These are phyloP conservation scores for Chaetomidium leptoderma DNA, from an alignment of 495 filamentous ascomycete species.

Conservation along the genomic window DNA sequence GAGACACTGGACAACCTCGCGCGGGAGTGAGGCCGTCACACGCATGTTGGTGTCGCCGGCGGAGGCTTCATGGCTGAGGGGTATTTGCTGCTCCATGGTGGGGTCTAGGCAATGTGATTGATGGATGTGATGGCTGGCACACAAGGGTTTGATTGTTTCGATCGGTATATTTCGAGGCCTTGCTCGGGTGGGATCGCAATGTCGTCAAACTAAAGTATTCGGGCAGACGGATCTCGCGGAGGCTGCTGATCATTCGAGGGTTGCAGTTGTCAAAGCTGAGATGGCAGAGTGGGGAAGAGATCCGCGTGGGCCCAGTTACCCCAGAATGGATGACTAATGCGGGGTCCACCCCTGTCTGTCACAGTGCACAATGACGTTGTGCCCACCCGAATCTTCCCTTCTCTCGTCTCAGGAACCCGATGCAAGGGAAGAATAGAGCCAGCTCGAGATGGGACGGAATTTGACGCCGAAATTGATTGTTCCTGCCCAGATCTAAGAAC, in stretches of 20 bases:
- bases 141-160: too few relatives aligned
- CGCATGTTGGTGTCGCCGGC: constrained; percentile 67
- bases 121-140: too few relatives aligned
- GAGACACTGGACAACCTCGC: constrained; percentile 82
- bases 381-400: not conserved
- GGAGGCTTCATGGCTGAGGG: constrained; percentile 72
- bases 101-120: too few relatives aligned
- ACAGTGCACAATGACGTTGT: constrained; percentile 18
- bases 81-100: constrained; percentile 48
- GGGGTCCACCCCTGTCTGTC: constrained; percentile 7
- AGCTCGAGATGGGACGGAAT: not conserved
- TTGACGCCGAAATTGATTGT: too few relatives aligned
- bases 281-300: not conserved
- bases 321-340: constrained; percentile 19
- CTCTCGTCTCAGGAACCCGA: not conserved
- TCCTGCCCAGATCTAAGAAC: too few relatives aligned
- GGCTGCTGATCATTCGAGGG: not conserved
- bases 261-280: not conserved
- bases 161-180: too few relatives aligned
- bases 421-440: not conserved
- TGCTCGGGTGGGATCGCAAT: too few relatives aligned
- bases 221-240: too few relatives aligned
- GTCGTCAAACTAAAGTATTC: too few relatives aligned
- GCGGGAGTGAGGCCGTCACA: constrained; percentile 63
- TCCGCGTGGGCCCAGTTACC: not conserved